Conservation (phyloP, 169 alveolate genomes). For the Plasmodium coatneyi region DNA sequence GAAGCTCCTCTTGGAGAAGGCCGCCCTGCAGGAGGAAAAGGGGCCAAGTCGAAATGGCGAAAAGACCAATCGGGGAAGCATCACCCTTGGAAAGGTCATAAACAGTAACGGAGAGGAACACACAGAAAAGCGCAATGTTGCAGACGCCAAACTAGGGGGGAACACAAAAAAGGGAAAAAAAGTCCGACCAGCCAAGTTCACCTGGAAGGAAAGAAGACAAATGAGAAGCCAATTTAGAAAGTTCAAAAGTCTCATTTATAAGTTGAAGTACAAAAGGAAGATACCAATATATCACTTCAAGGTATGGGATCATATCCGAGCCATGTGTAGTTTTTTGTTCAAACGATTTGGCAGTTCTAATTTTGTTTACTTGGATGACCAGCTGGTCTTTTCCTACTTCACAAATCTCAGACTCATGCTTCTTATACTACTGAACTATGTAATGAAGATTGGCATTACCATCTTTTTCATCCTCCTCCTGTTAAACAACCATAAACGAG, state of each 20-base stretch:
- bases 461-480: conserved; percentile 33
- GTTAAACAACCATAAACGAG: conserved; percentile 9
- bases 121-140: background rate
- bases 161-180: background rate
- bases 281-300: conserved; percentile 49
- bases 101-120: background rate
- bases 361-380: conserved; percentile 50
- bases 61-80: background rate
- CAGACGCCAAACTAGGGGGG: background rate
- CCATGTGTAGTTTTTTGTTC: conserved; percentile 6
- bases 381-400: conserved; percentile 37
- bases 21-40: background rate
- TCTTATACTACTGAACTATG: conserved; percentile 21
- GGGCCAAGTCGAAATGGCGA: background rate
- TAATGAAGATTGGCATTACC: conserved; percentile 38
- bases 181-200: background rate
- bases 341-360: conserved; percentile 16
- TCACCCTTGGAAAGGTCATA: background rate
- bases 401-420: conserved; percentile 36
- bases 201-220: conserved; percentile 20
- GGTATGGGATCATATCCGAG: conserved; percentile 24
- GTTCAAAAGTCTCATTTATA: conserved; percentile 8
- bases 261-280: conserved; percentile 56
- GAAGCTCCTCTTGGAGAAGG: conserved; percentile 4
- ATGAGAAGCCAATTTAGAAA: conserved; percentile 3